A percentile compares a stretch with the other conserved stretches of the same genome.
Conservation (phyloP, 352 stramenopile genomes). For the Globisporangium viniferum region DNA sequence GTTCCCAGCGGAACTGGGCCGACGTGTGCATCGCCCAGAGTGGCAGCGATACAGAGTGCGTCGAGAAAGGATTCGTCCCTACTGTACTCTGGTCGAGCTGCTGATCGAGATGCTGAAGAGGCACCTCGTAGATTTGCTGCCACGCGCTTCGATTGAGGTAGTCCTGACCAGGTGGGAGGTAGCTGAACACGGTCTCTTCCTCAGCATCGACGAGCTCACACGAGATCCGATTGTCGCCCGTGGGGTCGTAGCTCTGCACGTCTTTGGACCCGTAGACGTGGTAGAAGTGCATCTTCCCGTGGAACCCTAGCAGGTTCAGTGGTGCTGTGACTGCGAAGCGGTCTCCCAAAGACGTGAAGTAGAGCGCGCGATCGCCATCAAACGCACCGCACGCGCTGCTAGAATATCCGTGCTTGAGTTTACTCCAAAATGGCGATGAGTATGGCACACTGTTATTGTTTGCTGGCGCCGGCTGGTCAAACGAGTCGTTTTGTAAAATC, state of each 20-base stretch:
- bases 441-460: conserved; percentile 1
- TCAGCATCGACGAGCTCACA: conserved; percentile 45
- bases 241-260: conserved; percentile 40
- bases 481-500: conserved; percentile 56
- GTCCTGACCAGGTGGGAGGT: conserved; percentile 28
- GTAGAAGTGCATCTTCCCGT: conserved; percentile 61
- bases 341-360: conserved; percentile 62
- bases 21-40: conserved; percentile 34
- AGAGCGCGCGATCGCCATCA: conserved; percentile 43
- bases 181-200: conserved; percentile 59
- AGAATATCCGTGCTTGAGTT: conserved; percentile 52
- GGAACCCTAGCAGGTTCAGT: conserved; percentile 46
- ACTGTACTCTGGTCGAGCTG: not conserved
- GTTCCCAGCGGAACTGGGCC: conserved; percentile 57
- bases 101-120: conserved; percentile 12
- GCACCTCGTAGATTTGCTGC: conserved; percentile 33
- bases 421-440: conserved; percentile 43
- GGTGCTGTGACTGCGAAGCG: conserved; percentile 43
- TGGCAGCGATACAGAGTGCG: conserved; percentile 39
- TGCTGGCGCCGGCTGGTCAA: conserved; percentile 25
- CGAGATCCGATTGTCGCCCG: conserved; percentile 54
- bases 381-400: conserved; percentile 47
- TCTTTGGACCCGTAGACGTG: conserved; percentile 53
- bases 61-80: conserved; percentile 5
- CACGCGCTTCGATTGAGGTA: conserved; percentile 44